Percentiles rank a stretch among this genome's conserved stretches.
Conservation (phyloP, 148 eudicot species). For the Chenopodium suecicum region DNA sequence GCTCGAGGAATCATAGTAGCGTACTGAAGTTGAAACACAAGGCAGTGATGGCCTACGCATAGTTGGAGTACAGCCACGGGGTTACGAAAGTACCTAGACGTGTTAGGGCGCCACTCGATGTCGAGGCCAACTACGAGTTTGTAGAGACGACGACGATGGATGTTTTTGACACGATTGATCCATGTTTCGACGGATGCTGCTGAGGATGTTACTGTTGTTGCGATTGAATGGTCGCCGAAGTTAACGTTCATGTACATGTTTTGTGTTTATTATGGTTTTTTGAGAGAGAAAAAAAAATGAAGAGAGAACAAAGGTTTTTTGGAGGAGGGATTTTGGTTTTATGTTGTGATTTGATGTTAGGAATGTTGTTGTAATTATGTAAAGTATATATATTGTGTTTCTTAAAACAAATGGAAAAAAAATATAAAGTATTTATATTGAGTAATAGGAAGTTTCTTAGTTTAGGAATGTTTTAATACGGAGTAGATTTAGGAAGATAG, state of each 20-base stretch:
- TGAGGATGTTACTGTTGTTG: neutral
- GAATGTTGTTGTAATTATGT: too few species aligned
- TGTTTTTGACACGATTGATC: neutral
- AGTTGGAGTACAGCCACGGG: slow-evolving; percentile 40
- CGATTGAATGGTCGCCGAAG: neutral
- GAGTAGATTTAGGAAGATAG: too few species aligned
- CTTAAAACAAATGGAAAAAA: too few species aligned
- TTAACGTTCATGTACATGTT: neutral
- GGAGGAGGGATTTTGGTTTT: neutral
- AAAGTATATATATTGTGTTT: too few species aligned
- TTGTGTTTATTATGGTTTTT: too few species aligned
- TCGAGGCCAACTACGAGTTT: slow-evolving; percentile 42
- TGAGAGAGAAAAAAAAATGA: neutral
- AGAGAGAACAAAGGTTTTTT: neutral
- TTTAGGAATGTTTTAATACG: too few species aligned
- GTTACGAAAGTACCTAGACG: slow-evolving; percentile 12
- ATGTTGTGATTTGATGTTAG: too few species aligned
- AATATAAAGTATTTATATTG: too few species aligned
- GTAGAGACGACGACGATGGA: slow-evolving; percentile 16
- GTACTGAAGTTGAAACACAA: slow-evolving; percentile 39
- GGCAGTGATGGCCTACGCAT: slow-evolving; percentile 36
- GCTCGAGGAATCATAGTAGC: slow-evolving; percentile 9
- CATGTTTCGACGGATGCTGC: neutral
- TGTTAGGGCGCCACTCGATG: slow-evolving; percentile 43
- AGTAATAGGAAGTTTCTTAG: too few species aligned